A percentile compares a stretch with the other conserved stretches of the same genome.
These are phyloP conservation scores for Corymbia maculata DNA, from an alignment of 345 rosid species.

Conservation along the genomic window DNA sequence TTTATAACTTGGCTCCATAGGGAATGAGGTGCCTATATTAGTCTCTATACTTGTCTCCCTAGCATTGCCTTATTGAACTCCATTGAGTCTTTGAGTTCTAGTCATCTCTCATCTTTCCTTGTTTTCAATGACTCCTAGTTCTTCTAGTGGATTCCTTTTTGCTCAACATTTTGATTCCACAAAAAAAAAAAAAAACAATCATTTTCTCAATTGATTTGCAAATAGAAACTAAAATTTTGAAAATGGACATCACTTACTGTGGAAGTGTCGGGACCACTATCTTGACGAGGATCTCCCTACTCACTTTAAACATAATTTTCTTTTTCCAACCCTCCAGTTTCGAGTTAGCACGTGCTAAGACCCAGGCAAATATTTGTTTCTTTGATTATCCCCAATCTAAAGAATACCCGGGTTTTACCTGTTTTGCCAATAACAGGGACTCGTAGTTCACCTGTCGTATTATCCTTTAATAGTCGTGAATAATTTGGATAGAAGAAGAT, in stretches of 20 bases:
- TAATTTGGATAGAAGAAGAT: background rate
- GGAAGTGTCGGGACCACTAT: background rate
- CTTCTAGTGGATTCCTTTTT: background rate
- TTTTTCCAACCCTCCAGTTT: rapidly evolving
- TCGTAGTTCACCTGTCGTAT: background rate
- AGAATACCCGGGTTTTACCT: too few species aligned
- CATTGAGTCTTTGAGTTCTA: background rate
- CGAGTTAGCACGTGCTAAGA: background rate
- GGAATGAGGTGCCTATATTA: background rate
- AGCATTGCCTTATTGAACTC: background rate
- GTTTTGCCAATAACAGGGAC: background rate
- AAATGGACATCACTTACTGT: background rate
- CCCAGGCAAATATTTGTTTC: background rate
- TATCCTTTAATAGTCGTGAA: background rate
- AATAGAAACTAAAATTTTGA: background rate
- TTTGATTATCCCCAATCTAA: rapidly evolving
- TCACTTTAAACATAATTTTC: background rate
- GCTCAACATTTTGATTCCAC: background rate
- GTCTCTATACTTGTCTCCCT: background rate
- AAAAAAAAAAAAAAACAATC: too few species aligned
- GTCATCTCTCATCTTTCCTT: background rate
- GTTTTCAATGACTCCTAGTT: background rate
- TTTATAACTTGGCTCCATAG: background rate
- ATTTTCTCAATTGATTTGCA: background rate
- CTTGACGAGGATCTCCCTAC: background rate